Base-by-base conservation (phyloP, 805 yeast genomes). In the Kluyveromyces nonfermentans region DNA sequence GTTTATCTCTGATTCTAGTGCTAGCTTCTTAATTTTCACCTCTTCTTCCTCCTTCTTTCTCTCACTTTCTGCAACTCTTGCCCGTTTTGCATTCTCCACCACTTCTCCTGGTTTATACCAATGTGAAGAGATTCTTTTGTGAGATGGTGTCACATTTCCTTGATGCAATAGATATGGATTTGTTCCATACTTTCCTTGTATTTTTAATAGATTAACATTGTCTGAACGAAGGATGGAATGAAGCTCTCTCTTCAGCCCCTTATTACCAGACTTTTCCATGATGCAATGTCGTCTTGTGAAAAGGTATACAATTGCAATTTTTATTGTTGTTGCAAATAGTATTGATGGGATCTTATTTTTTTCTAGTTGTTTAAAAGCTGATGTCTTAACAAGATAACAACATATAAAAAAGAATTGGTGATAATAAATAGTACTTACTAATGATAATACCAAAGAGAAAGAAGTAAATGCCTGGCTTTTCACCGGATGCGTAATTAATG, bases 1-100 rank as follows among this genome's bases (percentile, higher is more conserved):
- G 54, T 72, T 72, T 10, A 76, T 63, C 1, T 60, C 37, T 31
- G 43, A 42, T 40, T 49, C 43, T 14, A 39, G 33, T 33, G 46
- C 38, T 9, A 37, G 31, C 22, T 41, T 49, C 4, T 25, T 19
- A 17, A 35, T 30, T 18, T 44, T 32, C 32, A 17, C 35, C 18
- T 37, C 42, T 19, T 36, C 18, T 28, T 43, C 43, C 12, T 41
- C 30, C 9, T 35, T 40, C 15, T 17, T 37, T 42, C 35, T 35
- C 28, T 41, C 46, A 17, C 60, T 42, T 37, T 52, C 50, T 19
- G 37, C 44, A 31, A 49, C 51, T 9, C 41, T 16, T 19, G 28
- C 10, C 31, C 31, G 16, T 22, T 25, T 33, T 14, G 41, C 33
- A n/a, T 31, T n/a, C 33, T 28, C 34, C 9, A 28, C 21, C 8